phyloP scores from a whole-genome alignment of 148 eudicot species.

The Persicaria tinctoria region DNA sequence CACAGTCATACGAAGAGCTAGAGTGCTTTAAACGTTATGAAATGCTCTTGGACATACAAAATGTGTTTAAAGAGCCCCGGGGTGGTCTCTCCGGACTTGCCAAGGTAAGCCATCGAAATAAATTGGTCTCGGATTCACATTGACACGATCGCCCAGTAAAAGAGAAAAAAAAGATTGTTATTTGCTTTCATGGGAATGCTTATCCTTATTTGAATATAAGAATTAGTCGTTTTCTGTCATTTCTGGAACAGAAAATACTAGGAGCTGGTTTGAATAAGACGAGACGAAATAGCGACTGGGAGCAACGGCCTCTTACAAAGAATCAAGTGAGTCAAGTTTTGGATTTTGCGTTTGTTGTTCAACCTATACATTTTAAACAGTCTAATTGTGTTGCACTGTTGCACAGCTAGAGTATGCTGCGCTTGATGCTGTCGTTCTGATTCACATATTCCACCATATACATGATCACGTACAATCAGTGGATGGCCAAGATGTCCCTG shows the following conservation, averaged over 20 bases:
- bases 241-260: conserved; percentile 58
- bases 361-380: not conserved
- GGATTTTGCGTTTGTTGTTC: not conserved
- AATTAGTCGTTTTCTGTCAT: conserved; percentile 13
- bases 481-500: conserved; percentile 32
- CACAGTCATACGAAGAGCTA: conserved; percentile 58
- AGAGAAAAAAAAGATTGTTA: not conserved
- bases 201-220: not conserved
- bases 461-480: conserved; percentile 41
- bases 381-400: not conserved
- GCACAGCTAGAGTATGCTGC: conserved; percentile 96
- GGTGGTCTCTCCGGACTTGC: conserved; percentile 91
- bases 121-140: not conserved
- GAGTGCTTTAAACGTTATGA: conserved; percentile 80
- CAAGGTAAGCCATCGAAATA: conserved; percentile 39
- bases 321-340: conserved; percentile 52
- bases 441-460: conserved; percentile 79
- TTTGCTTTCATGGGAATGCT: not conserved
- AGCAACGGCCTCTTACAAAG: conserved; percentile 74
- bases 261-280: conserved; percentile 90
- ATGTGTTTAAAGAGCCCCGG: conserved; percentile 67
- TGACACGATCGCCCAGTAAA: too few relatives aligned
- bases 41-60: conserved; percentile 91
- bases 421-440: conserved; percentile 90
- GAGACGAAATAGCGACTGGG: conserved; percentile 95